Base-by-base conservation (phyloP, 2,329 filamentous ascomycete species). In the Periconia sp. region DNA sequence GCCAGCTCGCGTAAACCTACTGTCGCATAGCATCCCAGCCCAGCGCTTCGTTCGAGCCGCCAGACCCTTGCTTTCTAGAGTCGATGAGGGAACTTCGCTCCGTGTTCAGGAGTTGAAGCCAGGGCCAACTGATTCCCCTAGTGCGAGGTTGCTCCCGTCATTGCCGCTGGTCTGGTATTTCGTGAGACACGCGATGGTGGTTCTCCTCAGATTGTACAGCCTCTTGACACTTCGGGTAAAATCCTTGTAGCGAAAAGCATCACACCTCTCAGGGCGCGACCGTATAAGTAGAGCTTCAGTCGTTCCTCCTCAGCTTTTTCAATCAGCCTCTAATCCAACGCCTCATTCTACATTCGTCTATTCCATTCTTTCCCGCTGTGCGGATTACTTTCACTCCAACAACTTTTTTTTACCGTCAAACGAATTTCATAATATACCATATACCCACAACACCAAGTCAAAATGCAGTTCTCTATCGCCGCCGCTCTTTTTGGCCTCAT, bases 401-500 rank as follows among this genome's bases (percentile, higher is more conserved):
- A 55, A 43, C 49, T 51, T 42, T 49, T 49, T 54, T 19, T n/a
- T n/a, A n/a, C n/a, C n/a, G 17, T 20, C 43, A 33, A 52, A n/a
- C 44, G 15, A 37, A 14, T 11, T 6, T 37, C 3, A 37, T 37
- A 30, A 31, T 18, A 35, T 49, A 41, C 40, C 49, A 35, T 33
- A 54, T 30, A 49, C n/a, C 43, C 31, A 2, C 47, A 23, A 33
- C 40, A 37, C 33, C 33, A 37, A 33, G 11, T 37, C 33, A 55
- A 48, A 30, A 54, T 57, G 54, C 52, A 57, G 44, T 57, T 59
- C 49, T 57, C 52, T 30, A 49, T 57, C 52, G 48, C 52, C 30
- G 57, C 57, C 45, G 41, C 55, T 54, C 57, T 59, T 52, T 57
- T 61, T 53, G 59, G 59, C 51, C 57, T 61, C 27, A 41, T 56